Percentiles rank a stretch among this genome's conserved stretches.
These are phyloP conservation scores for Pyricularia sp. DNA, from an alignment of 2,329 filamentous ascomycete species.

Conservation along the genomic window DNA sequence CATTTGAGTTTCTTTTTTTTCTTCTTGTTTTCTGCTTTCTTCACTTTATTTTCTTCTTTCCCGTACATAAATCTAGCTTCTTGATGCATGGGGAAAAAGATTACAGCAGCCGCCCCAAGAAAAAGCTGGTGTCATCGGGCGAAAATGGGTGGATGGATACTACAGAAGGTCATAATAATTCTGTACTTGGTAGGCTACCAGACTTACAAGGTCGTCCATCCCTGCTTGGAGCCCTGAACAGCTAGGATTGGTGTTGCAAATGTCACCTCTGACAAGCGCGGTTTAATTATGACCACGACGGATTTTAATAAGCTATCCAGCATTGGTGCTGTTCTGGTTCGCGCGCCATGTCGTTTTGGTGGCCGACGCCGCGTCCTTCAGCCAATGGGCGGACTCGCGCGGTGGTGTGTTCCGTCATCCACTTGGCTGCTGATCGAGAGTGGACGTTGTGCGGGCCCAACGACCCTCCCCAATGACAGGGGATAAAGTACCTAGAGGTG, in stretches of 20 bases:
- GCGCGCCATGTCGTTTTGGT: neutral
- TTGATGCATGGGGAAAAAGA: neutral
- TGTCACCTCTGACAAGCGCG: conserved; percentile 1
- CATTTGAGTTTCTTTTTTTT: neutral
- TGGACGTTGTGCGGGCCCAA: neutral
- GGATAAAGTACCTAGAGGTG: neutral
- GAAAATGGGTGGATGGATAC: neutral
- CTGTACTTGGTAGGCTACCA: neutral
- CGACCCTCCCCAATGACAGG: neutral
- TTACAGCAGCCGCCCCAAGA: neutral
- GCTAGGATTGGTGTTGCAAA: neutral
- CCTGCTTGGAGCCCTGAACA: neutral
- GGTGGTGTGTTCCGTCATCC: neutral
- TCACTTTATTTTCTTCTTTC: neutral
- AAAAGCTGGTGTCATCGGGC: neutral
- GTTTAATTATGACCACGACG: conserved; percentile 3
- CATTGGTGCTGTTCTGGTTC: conserved; percentile 1
- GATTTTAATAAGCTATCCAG: conserved; percentile 4
- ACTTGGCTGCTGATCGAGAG: conserved; percentile 1
- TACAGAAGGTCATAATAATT: neutral
- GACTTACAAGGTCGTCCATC: neutral
- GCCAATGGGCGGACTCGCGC: neutral
- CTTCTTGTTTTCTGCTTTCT: neutral
- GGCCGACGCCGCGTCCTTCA: neutral
- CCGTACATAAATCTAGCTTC: neutral